Conservation (phyloP, 768 basidiomycete species). For the Psilocybe cyanescens region DNA sequence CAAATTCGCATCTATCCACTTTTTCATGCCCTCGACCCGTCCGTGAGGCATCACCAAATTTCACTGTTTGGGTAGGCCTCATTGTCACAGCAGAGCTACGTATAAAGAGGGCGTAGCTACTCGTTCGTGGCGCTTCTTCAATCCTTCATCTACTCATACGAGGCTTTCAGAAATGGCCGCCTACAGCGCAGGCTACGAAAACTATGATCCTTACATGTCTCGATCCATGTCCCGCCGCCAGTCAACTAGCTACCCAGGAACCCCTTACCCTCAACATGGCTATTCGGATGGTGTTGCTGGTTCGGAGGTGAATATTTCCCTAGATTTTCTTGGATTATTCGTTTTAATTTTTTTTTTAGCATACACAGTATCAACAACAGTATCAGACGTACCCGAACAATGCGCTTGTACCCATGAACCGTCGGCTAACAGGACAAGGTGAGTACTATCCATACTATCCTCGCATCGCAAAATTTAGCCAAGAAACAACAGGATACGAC, state of each 20-base stretch:
- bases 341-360: conserved; percentile 7
- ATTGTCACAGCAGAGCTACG: conserved; percentile 18
- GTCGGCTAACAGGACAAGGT: conserved; percentile 47
- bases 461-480: background rate
- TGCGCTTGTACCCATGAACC: conserved; percentile 40
- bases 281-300: conserved; percentile 42
- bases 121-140: conserved; percentile 3
- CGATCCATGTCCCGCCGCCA: conserved; percentile 36
- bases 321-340: background rate
- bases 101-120: conserved; percentile 20
- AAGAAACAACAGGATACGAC: conserved; percentile 46
- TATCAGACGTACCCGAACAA: conserved; percentile 51
- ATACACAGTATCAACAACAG: conserved; percentile 43
- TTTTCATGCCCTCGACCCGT: conserved; percentile 3
- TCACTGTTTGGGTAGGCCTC: conserved; percentile 15
- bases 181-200: conserved; percentile 26
- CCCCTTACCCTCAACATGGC: conserved; percentile 35
- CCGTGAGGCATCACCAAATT: conserved; percentile 17
- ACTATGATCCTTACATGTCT: conserved; percentile 27
- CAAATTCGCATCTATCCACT: background rate
- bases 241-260: conserved; percentile 40
- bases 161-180: conserved; percentile 22
- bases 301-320: conserved; percentile 39
- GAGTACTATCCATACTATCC: conserved; percentile 14
- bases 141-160: conserved; percentile 3